Conservation (phyloP, 2,329 filamentous ascomycete species). For the Epichloe coenophiala region DNA sequence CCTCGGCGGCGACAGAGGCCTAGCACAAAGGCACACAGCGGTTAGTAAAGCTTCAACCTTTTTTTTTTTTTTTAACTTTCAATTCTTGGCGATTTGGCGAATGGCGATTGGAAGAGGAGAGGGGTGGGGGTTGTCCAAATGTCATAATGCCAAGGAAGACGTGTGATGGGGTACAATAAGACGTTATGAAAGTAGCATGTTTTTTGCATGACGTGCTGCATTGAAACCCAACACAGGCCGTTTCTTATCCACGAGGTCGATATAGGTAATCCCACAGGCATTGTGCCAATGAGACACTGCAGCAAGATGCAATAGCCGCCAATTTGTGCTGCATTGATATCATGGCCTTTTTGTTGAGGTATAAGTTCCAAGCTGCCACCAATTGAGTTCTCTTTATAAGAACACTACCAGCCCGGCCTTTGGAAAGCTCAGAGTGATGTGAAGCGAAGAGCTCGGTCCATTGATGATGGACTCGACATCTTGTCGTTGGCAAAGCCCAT, state of each 20-base stretch:
- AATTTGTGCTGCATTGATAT: neutral
- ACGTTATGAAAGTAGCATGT: neutral
- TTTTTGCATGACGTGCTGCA: neutral
- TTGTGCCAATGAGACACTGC: neutral
- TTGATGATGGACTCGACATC: neutral
- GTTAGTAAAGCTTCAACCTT: neutral
- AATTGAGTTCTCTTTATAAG: neutral
- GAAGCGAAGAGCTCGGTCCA: neutral
- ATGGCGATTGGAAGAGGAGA: neutral
- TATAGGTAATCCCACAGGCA: neutral
- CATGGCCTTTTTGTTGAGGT: neutral
- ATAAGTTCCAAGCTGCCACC: neutral
- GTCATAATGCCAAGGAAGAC: neutral
- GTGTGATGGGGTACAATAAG: neutral
- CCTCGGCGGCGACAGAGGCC: slow-evolving; percentile 89
- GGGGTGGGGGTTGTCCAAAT: neutral
- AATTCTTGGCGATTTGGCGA: neutral
- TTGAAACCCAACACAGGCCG: neutral
- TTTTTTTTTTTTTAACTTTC: neutral
- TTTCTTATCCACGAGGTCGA: neutral
- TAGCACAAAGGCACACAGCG: slow-evolving; percentile 22
- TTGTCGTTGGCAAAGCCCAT: too few species aligned
- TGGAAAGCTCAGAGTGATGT: neutral
- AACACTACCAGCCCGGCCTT: neutral
- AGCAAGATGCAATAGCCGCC: neutral